Evolutionary conservation across 768 basidiomycete genomes (phyloP).

Genomic region (Cyclocybe aegerita): DNA sequence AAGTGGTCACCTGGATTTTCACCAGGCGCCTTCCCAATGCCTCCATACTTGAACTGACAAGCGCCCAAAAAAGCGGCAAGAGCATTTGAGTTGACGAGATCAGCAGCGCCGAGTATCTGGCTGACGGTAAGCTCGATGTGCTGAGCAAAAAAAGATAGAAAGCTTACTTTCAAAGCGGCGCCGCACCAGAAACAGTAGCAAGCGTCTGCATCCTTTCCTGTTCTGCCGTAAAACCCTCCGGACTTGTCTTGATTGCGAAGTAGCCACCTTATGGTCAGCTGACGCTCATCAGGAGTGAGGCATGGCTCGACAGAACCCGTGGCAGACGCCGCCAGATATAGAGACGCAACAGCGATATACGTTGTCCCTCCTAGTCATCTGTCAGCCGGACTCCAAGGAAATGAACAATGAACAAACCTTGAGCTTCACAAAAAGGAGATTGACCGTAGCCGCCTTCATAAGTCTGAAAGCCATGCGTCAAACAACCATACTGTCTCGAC

Average conservation of each 20-base stretch:
- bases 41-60: slow-evolving; percentile 89
- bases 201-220: slow-evolving; percentile 84
- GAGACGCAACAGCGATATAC: slow-evolving; percentile 83
- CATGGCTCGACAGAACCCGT: slow-evolving; percentile 15
- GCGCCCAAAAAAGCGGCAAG: slow-evolving; percentile 63
- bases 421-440: slow-evolving; percentile 76
- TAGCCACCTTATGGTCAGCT: slow-evolving; percentile 74
- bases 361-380: slow-evolving; percentile 78
- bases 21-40: slow-evolving; percentile 81
- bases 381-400: neutral
- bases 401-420: slow-evolving; percentile 49
- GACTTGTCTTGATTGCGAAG: slow-evolving; percentile 62
- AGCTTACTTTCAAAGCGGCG: slow-evolving; percentile 68
- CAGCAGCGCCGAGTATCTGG: slow-evolving; percentile 67
- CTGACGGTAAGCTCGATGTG: slow-evolving; percentile 3
- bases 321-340: slow-evolving; percentile 48
- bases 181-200: slow-evolving; percentile 99
- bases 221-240: slow-evolving; percentile 88
- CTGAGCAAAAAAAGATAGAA: neutral
- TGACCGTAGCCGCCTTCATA: slow-evolving; percentile 95
- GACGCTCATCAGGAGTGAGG: slow-evolving; percentile 40
- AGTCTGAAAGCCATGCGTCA: slow-evolving; percentile 47
- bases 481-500: slow-evolving; percentile 5
- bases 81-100: slow-evolving; percentile 54
- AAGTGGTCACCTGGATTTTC: slow-evolving; percentile 68